Evolutionary conservation across 2,329 filamentous ascomycete species (phyloP), one percentile per base, ranked within the genome.

Genomic region (Nigrospora oryzae): DNA sequence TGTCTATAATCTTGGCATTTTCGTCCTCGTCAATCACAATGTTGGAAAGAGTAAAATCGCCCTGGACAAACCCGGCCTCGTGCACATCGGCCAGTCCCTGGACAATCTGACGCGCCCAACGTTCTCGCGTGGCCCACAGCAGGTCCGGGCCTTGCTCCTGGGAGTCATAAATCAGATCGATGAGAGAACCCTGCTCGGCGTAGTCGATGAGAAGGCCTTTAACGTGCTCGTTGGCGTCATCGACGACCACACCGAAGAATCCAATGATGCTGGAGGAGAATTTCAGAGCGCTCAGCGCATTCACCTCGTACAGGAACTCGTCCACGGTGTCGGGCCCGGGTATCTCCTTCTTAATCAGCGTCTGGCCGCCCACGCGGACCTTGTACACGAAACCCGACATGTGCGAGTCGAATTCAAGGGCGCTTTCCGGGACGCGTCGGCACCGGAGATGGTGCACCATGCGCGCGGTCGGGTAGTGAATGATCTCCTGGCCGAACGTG

Each of bases 331-430:
- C 91, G 2, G 90, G 91, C 1, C 91, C 90, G 1, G 93, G 93
- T 14, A 98, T 97, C 60, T 98, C 93, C 63, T 98, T 98, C 65
- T 97, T 97, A 66, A 98, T 95, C 56, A 89, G 84, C 2, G 80
- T 69, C 46, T 75, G 69, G 11, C 78, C 81, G 46, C 78, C 71
- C 33, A 89, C 78, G 13, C 70, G 75, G 46, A 98, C 89, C 62
- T 94, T 95, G 73, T 97, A 98, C 15, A 97, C 93, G 60, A 97
- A 98, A 2, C 93, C 93, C 17, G 91, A 97, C 62, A 97, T 80
- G 67, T 98, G 93, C 1, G 88, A 86, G 53, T 94, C 86, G 56
- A 98, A 96, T 36, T 80, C 73, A 33, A 98, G 71, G 34, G 89
- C 80, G 40, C 77, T 79, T 61, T 97, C 91, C 33, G 72, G 75